Evolutionary conservation across 306 rosid genomes (phyloP).

Genomic region (Lathyrus oleraceus): DNA sequence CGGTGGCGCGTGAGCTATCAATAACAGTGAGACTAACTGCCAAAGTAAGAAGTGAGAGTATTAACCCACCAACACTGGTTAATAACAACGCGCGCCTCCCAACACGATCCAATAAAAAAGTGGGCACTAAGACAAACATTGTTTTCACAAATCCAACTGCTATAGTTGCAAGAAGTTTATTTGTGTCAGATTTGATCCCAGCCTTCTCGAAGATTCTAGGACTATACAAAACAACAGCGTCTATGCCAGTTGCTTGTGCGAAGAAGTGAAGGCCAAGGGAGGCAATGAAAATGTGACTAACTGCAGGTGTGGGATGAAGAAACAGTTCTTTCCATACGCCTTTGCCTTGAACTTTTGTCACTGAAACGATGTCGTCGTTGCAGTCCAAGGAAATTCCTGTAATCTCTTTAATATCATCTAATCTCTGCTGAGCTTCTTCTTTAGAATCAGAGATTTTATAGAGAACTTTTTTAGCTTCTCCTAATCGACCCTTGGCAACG

Average conservation of each 20-base stretch:
- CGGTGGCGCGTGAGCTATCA: background rate
- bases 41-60: slow-evolving; percentile 42
- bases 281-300: slow-evolving; percentile 64
- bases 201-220: slow-evolving; percentile 69
- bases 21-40: slow-evolving; percentile 44
- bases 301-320: slow-evolving; percentile 54
- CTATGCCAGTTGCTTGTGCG: slow-evolving; percentile 73
- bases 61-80: slow-evolving; percentile 57
- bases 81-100: slow-evolving; percentile 71
- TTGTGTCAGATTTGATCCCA: slow-evolving; percentile 42
- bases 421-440: slow-evolving; percentile 51
- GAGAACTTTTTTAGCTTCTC: slow-evolving; percentile 56
- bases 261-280: slow-evolving; percentile 69
- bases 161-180: slow-evolving; percentile 56
- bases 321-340: slow-evolving; percentile 66
- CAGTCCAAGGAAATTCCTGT: slow-evolving; percentile 56
- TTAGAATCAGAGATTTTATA: slow-evolving; percentile 60
- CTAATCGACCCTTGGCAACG: slow-evolving; percentile 67
- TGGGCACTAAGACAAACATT: slow-evolving; percentile 57
- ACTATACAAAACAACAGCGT: slow-evolving; percentile 75
- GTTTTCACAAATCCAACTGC: slow-evolving; percentile 74
- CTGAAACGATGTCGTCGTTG: slow-evolving; percentile 53
- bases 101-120: slow-evolving; percentile 55
- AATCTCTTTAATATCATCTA: slow-evolving; percentile 62
- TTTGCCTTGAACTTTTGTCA: slow-evolving; percentile 49